Evolutionary conservation across 257 asterid genomes (phyloP).

Genomic region (Capsicum chinense): DNA sequence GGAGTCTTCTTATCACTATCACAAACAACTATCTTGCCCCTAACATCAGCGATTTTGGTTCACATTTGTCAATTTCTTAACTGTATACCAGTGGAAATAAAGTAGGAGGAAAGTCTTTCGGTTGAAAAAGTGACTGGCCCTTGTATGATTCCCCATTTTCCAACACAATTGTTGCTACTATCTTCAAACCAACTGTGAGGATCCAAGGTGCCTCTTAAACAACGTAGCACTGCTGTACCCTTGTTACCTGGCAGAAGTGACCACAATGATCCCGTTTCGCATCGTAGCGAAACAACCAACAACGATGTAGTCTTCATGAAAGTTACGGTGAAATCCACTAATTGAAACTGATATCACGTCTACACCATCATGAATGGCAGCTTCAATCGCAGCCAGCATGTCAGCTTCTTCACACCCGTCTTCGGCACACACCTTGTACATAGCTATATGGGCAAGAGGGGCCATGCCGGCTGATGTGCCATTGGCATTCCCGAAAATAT

Average conservation of each 20-base stretch:
- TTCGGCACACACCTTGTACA: constrained; percentile 36
- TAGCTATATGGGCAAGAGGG: constrained; percentile 38
- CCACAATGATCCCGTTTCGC: constrained; percentile 39
- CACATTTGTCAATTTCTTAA: not conserved
- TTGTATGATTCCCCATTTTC: constrained; percentile 34
- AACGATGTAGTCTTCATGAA: constrained; percentile 31
- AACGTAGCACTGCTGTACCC: constrained; percentile 31
- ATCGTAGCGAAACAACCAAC: constrained; percentile 37
- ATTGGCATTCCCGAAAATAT: constrained; percentile 33
- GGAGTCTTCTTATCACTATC: not conserved
- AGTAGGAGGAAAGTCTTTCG: constrained; percentile 4
- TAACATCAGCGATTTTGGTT: constrained; percentile 28
- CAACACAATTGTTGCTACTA: constrained; percentile 30
- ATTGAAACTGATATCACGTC: constrained; percentile 41
- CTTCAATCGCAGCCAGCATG: not conserved
- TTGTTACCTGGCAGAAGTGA: constrained; percentile 37
- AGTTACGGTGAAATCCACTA: constrained; percentile 31
- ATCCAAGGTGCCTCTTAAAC: constrained; percentile 47
- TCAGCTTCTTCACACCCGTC: not conserved
- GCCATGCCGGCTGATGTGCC: constrained; percentile 45
- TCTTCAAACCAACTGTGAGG: constrained; percentile 41
- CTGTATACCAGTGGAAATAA: constrained; percentile 33
- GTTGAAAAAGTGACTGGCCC: constrained; percentile 39
- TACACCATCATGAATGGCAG: constrained; percentile 40
- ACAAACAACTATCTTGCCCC: constrained; percentile 42